Base-by-base conservation (phyloP, 495 filamentous ascomycete species). In the Friedmanniomyces simplex region DNA sequence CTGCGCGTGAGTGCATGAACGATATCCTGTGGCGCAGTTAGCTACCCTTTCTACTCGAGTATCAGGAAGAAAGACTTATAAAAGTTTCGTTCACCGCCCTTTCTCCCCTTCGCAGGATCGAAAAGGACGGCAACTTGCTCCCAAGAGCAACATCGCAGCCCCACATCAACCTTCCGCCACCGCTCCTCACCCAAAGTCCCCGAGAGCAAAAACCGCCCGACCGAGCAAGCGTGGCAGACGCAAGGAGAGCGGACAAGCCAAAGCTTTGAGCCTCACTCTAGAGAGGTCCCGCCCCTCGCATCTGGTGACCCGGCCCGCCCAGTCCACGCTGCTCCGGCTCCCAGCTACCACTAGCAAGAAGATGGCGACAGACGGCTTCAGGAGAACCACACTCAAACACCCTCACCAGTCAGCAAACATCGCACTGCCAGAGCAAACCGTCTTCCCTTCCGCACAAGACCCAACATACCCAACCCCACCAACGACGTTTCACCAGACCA, bases 261-360 rank as follows among this genome's bases (percentile, higher is more conserved):
- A 87, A 82, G 74, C 89, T 89, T 91, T 95, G 89, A 95, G 82
- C 76, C 88, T 87, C 89, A 89, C 87, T 82, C 86, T 64, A 82
- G 87, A 90, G 89, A 91, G 87, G 88, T 89, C 89, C 89, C 77
- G 73, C 65, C 66, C 64, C 63, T 64, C 57, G 48, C 53, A 61
- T 63, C 57, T 65, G 52, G 55, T 54, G 43, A 49, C 57, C 64
- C 61, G 37, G 46, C 18, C 3, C 24, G 1, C 42, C 32, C 30
- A 18, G 16, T 45, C 22, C 39, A 47, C 24, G 50, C 51, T 55
- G 52, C 43, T 56, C 28, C 28, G 28, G 28, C 10, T 10, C 28
- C 28, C 28, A 50, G 7, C 3, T 28, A 6, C 22, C 30, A 7
- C 54, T 2, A 39, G 30, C 20, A 16, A 18, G 21, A 54, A n/a